phyloP scores from a whole-genome alignment of 148 eudicot species.

The Vaccinium vitisidaea region DNA sequence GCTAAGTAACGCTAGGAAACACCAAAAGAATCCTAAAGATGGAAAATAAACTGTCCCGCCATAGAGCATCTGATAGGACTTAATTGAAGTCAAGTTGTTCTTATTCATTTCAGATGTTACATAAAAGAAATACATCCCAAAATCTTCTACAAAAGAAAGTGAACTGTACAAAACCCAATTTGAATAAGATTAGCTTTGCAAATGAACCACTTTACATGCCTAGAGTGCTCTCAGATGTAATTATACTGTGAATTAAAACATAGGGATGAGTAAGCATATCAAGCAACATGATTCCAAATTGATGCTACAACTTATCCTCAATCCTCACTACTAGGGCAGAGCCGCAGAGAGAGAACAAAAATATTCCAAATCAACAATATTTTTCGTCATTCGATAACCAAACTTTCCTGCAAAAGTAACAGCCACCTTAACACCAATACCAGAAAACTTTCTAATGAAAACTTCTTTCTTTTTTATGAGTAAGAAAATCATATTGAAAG shows the following conservation, averaged over 20 bases:
- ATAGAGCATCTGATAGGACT: neutral
- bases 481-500: too few species aligned
- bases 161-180: neutral
- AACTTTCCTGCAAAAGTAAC: neutral
- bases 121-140: neutral
- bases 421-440: neutral
- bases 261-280: neutral
- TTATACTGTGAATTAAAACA: neutral
- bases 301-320: neutral
- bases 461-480: too few species aligned
- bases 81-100: neutral
- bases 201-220: neutral
- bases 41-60: neutral
- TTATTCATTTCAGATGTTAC: neutral
- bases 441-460: neutral
- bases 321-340: neutral
- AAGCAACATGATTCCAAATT: constrained; percentile 1
- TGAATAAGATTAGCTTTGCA: neutral
- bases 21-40: neutral
- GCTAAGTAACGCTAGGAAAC: neutral
- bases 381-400: neutral
- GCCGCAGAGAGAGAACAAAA: neutral
- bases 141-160: neutral
- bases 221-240: neutral
- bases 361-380: neutral